Conservation (phyloP, 345 rosid genomes). For the Hibiscus syriacus region DNA sequence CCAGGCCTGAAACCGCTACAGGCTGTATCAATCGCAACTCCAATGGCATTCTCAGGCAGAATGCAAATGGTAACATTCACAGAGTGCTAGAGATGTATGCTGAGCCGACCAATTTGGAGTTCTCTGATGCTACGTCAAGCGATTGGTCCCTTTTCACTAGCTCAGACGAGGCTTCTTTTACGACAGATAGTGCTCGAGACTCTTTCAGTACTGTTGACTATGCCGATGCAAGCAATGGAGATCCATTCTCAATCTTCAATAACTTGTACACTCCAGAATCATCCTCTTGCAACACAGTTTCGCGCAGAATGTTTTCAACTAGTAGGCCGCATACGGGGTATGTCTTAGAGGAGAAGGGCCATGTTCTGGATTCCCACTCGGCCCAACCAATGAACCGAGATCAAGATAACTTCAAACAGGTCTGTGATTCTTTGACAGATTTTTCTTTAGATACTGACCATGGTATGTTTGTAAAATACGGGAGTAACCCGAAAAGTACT, state of each 20-base stretch:
- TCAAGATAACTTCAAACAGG: constrained; percentile 18
- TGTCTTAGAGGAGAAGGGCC: constrained; percentile 36
- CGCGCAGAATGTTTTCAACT: constrained; percentile 50
- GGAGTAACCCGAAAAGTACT: constrained; percentile 31
- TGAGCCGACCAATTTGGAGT: constrained; percentile 19
- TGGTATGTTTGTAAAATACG: constrained; percentile 34
- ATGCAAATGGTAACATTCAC: constrained; percentile 12
- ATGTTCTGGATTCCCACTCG: constrained; percentile 29
- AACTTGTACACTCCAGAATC: constrained; percentile 32
- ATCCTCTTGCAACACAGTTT: constrained; percentile 36
- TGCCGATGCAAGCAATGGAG: constrained; percentile 43
- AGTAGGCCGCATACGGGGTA: constrained; percentile 45
- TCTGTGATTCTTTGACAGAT: constrained; percentile 21
- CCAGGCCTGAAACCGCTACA: constrained; percentile 13
- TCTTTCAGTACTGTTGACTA: constrained; percentile 71
- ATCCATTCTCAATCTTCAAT: constrained; percentile 47
- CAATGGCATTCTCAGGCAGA: constrained; percentile 17
- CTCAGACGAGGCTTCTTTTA: constrained; percentile 85
- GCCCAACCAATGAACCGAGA: constrained; percentile 17
- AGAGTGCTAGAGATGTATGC: constrained; percentile 23
- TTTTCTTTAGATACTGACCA: constrained; percentile 19
- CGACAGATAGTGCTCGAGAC: constrained; percentile 84
- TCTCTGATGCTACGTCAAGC: constrained; percentile 65
- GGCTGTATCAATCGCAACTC: constrained; percentile 10
- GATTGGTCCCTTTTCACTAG: constrained; percentile 86